Evolutionary conservation across 1,139 yeast genomes (phyloP).

Genomic region (Hansenula lynferdii): DNA sequence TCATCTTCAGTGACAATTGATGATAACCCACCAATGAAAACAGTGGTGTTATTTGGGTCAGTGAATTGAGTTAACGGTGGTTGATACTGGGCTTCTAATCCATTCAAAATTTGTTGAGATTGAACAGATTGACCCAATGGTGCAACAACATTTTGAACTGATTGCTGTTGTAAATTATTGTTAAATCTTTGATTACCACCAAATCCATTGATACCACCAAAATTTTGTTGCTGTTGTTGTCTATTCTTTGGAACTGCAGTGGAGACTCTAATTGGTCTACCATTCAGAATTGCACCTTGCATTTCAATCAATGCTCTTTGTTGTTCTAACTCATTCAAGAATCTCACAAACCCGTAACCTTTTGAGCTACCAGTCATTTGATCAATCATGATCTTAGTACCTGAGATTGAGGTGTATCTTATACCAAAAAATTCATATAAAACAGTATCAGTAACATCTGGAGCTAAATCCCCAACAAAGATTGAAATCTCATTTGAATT

Average conservation of each 20-base stretch:
- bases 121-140: slow-evolving; percentile 9
- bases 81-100: slow-evolving; percentile 26
- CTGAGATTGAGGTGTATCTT: slow-evolving; percentile 69
- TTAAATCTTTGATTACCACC: slow-evolving; percentile 12
- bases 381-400: slow-evolving; percentile 85
- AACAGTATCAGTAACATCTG: slow-evolving; percentile 70
- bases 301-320: slow-evolving; percentile 72
- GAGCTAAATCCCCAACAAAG: slow-evolving; percentile 82
- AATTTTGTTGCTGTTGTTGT: slow-evolving; percentile 19
- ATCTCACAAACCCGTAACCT: slow-evolving; percentile 89
- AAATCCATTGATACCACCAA: too few relatives aligned
- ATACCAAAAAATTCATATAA: slow-evolving; percentile 66
- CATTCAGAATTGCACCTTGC: slow-evolving; percentile 76
- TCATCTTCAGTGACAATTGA: slow-evolving; percentile 74
- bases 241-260: slow-evolving; percentile 65
- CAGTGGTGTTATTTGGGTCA: slow-evolving; percentile 86
- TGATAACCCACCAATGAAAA: slow-evolving; percentile 89
- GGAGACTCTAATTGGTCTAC: slow-evolving; percentile 73
- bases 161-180: slow-evolving; percentile 9
- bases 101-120: slow-evolving; percentile 14
- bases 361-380: slow-evolving; percentile 70
- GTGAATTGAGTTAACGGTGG: slow-evolving; percentile 48
- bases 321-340: slow-evolving; percentile 66
- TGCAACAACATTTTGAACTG: slow-evolving; percentile 1
- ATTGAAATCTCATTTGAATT: slow-evolving; percentile 54